Percentiles rank a stretch among this genome's conserved stretches.
These are phyloP conservation scores for Chlamydomonas reinhardtii DNA, from an alignment of 163 green algal species.

Conservation along the genomic window DNA sequence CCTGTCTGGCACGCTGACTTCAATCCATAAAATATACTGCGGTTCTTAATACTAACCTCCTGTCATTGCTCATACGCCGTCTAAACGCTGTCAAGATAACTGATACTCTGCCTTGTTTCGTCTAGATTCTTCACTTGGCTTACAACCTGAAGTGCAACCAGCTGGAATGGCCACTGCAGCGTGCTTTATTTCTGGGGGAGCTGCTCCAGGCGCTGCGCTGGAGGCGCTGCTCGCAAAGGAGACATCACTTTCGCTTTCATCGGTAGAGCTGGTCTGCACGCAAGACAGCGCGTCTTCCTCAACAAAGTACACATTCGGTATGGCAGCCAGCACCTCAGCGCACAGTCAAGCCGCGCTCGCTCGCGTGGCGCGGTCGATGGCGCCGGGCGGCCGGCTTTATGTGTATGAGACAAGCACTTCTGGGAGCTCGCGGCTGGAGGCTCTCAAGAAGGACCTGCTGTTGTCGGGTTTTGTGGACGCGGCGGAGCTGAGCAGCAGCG, in stretches of 20 bases:
- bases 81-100: too few relatives aligned
- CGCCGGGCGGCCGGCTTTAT: conserved; percentile 50
- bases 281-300: too few relatives aligned
- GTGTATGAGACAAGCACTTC: conserved; percentile 26
- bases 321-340: conserved; percentile 8
- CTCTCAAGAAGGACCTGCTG: conserved; percentile 54
- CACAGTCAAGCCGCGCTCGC: conserved; percentile 26
- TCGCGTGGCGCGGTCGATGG: conserved; percentile 11
- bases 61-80: too few relatives aligned
- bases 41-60: too few relatives aligned
- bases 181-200: conserved; percentile 16
- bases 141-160: too few relatives aligned
- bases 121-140: neutral
- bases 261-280: conserved; percentile 20
- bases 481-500: neutral
- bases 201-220: conserved; percentile 19
- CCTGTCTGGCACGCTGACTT: too few relatives aligned
- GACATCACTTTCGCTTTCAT: neutral
- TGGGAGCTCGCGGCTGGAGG: neutral
- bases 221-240: conserved; percentile 17
- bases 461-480: conserved; percentile 64
- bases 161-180: neutral
- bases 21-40: too few relatives aligned
- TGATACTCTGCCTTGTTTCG: too few relatives aligned
- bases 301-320: conserved; percentile 8